Evolutionary conservation across 2,329 filamentous ascomycete species (phyloP).

Genomic region (Cercospora brassicicola): DNA sequence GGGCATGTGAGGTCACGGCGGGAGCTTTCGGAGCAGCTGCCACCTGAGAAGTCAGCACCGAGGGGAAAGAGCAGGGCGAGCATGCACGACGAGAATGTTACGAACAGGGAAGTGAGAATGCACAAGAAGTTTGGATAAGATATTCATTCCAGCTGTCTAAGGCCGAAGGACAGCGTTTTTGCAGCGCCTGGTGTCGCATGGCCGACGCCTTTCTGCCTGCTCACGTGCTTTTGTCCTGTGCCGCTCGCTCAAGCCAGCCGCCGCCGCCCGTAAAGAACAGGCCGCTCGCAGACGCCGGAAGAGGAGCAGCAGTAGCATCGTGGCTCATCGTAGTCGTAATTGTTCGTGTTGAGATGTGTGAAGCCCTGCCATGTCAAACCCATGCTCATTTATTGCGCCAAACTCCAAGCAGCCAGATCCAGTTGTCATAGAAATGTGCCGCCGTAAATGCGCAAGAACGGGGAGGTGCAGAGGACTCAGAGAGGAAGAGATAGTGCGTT

Average conservation of each 20-base stretch:
- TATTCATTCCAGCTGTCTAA: not conserved
- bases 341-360: not conserved
- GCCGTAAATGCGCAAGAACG: slow-evolving; percentile 8
- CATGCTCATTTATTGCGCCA: slow-evolving; percentile 7
- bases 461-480: not conserved
- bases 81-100: not conserved
- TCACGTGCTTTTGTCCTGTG: not conserved
- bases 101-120: not conserved
- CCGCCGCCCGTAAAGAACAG: not conserved
- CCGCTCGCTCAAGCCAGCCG: not conserved
- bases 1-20: not conserved
- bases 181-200: slow-evolving; percentile 1
- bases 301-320: slow-evolving; percentile 8
- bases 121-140: not conserved
- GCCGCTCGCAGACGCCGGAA: slow-evolving; percentile 10
- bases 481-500: not conserved
- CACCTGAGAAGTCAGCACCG: not conserved
- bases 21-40: not conserved
- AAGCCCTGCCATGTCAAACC: slow-evolving; percentile 1
- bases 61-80: not conserved
- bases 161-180: not conserved
- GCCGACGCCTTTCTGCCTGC: not conserved
- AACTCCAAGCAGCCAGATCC: slow-evolving; percentile 21
- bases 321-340: slow-evolving; percentile 1
- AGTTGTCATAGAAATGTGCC: slow-evolving; percentile 17